phyloP scores from a whole-genome alignment of 257 asterid genomes.

The Lycium barbarum region DNA sequence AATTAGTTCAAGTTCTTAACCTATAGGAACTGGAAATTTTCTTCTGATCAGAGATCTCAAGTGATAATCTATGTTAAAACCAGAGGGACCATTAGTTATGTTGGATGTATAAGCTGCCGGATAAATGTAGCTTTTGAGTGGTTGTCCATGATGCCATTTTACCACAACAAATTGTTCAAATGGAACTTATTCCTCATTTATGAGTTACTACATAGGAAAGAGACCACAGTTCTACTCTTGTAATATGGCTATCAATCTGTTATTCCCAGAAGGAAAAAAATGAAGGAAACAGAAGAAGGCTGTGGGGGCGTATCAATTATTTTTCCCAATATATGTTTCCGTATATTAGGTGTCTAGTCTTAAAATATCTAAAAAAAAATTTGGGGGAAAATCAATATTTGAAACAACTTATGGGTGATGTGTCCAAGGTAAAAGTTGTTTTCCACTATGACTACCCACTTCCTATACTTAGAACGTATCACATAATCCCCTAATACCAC shows the following conservation, averaged over 20 bases:
- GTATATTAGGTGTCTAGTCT: conserved; percentile 1
- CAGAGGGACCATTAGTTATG: background rate
- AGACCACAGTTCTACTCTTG: background rate
- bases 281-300: conserved; percentile 1
- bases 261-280: background rate
- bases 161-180: background rate
- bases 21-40: background rate
- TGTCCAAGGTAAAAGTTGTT: conserved; percentile 1
- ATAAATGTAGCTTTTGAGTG: background rate
- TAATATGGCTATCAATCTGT: background rate
- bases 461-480: background rate
- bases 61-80: conserved; percentile 11
- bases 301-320: background rate
- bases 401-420: background rate
- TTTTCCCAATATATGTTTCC: background rate
- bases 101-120: conserved; percentile 4
- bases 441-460: background rate
- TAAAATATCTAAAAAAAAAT: background rate
- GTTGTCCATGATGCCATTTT: background rate
- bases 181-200: background rate
- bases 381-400: background rate
- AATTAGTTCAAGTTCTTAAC: background rate
- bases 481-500: conserved; percentile 14
- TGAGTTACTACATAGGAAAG: background rate
- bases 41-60: background rate